Base-by-base conservation (phyloP, 306 rosid genomes). In the Lablab purpureus region DNA sequence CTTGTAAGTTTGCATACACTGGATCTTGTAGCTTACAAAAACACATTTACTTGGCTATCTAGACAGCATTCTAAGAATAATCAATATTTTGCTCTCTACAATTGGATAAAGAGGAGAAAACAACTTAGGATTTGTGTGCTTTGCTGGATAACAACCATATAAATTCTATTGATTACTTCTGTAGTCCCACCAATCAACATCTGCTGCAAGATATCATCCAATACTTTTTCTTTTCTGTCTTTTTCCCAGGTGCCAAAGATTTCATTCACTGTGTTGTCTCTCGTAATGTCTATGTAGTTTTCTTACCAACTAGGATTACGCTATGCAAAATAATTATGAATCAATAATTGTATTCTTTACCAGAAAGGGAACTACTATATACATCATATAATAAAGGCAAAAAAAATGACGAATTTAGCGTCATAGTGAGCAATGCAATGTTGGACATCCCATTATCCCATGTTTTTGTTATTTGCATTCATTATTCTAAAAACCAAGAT, bases 321-420 rank as follows among this genome's bases (percentile, higher is more conserved):
- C 64, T 10, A 10, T 56, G 43, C 60, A 71, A 30, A 77, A 54
- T 52, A 77, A 71, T 77, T 37, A 28, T 25, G 67, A 50, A 27
- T 71, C 71, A 63, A 82, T 82, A 67, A 82, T 63, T 71, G 54
- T 45, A 55, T 17, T 82, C 71, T 58, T 19, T 70, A 18, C 27
- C 28, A 51, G 17, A 59, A 46, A 65, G 21, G 47, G 40, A 66
- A 41, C 34, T 52, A 54, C 72, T n/a, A 37, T 50, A 64, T 43
- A 3, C n/a, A n/a, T 59, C 10, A 9, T 17, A 74, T 52, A 41
- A 76, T 63, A 3, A 71, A 43, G 71, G 7, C 27, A 17, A 22
- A 9, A 45, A n/a, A 60, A 21, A 6, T n/a, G 3, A 27, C 56
- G 41, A 34, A 27, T 15, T 5, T 59, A 75, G 10, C 19, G 47